Evolutionary conservation across 257 asterid species (phyloP).

Genomic region (Lycium ferocissimum): DNA sequence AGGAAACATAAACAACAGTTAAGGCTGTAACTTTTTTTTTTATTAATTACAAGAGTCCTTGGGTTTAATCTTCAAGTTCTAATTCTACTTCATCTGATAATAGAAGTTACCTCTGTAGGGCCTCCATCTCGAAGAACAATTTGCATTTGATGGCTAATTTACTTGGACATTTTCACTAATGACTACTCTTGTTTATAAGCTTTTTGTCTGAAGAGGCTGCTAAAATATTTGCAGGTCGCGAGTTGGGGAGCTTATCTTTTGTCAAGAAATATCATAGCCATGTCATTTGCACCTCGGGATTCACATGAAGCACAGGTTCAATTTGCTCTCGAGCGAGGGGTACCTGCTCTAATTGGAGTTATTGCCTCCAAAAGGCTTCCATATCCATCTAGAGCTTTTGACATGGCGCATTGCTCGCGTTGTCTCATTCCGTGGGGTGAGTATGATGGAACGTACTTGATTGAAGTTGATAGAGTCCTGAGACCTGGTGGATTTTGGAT

Average conservation of each 20-base stretch:
- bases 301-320: constrained; percentile 92
- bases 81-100: neutral
- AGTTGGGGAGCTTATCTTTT: constrained; percentile 94
- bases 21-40: neutral
- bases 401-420: constrained; percentile 94
- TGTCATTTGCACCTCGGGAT: constrained; percentile 97
- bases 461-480: constrained; percentile 78
- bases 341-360: constrained; percentile 90
- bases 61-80: neutral
- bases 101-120: no score
- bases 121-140: neutral
- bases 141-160: neutral
- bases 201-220: neutral
- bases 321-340: constrained; percentile 87
- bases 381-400: constrained; percentile 87
- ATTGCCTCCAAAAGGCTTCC: constrained; percentile 95
- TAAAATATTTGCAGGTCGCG: constrained; percentile 59
- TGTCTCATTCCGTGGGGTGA: constrained; percentile 96
- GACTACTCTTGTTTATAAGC: neutral
- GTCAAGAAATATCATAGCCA: constrained; percentile 68
- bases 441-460: constrained; percentile 73
- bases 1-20: neutral
- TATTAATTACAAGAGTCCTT: neutral
- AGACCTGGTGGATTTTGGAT: constrained; percentile 97
- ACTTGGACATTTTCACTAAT: neutral